Evolutionary conservation across 495 filamentous ascomycete genomes (phyloP).

Genomic region (Platismatia glauca): DNA sequence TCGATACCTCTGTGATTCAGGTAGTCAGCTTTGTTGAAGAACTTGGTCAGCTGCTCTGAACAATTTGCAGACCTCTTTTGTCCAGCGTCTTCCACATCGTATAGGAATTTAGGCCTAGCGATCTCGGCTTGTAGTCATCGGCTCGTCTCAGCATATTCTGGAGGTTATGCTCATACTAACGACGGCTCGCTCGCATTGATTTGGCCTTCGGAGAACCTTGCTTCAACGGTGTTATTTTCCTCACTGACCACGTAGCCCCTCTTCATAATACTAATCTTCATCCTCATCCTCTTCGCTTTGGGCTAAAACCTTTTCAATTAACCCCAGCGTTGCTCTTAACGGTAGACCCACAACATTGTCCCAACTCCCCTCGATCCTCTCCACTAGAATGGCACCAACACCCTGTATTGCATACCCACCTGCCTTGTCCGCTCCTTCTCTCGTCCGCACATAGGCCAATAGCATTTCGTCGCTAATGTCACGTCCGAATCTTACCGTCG

Average conservation of each 20-base stretch:
- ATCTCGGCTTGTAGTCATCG: not conserved
- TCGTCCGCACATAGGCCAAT: conserved; percentile 74
- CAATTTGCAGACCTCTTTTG: not conserved
- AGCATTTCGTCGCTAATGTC: conserved; percentile 74
- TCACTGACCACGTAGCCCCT: not conserved
- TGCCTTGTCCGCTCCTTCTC: conserved; percentile 93
- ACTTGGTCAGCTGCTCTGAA: not conserved
- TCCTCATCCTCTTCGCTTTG: conserved; percentile 38
- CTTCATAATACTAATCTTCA: conserved; percentile 8
- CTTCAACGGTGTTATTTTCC: not conserved
- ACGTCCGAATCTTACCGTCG: conserved; percentile 67
- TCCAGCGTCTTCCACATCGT: not conserved
- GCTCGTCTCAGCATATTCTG: too few species aligned
- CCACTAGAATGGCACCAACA: conserved; percentile 72
- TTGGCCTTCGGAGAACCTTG: not conserved
- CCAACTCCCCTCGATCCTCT: conserved; percentile 77
- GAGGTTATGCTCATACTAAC: not conserved
- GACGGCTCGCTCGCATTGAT: not conserved
- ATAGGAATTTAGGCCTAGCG: not conserved
- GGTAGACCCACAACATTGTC: conserved; percentile 98
- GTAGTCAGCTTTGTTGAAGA: not conserved
- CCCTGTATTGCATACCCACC: conserved; percentile 94
- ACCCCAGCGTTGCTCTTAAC: conserved; percentile 63
- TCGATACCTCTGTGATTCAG: not conserved
- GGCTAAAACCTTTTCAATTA: conserved; percentile 74